Percentiles rank a stretch among this genome's conserved stretches.
phyloP scores from a whole-genome alignment of 1,284 basidiomycete genomes.

The Pyrrhoderma lamaoense region DNA sequence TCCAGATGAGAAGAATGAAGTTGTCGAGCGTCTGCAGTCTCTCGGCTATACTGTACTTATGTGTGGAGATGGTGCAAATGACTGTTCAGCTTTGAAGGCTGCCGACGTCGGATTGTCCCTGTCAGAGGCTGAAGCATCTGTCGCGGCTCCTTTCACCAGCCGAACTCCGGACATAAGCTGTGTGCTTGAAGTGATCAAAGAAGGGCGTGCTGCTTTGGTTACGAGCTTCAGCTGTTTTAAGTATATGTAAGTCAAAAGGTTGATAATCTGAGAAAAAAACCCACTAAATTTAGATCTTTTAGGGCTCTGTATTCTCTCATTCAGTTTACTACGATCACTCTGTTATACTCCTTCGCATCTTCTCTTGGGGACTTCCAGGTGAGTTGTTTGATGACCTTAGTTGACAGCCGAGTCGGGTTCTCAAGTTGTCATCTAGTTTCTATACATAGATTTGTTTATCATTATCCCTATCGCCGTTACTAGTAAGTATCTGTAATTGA shows the following conservation, averaged over 20 bases:
- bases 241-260: slow-evolving; percentile 70
- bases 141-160: slow-evolving; percentile 98
- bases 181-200: slow-evolving; percentile 93
- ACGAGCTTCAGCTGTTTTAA: slow-evolving; percentile 99
- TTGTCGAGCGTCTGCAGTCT: slow-evolving; percentile 89
- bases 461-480: slow-evolving; percentile 95
- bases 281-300: slow-evolving; percentile 16
- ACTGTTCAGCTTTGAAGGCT: slow-evolving; percentile 97
- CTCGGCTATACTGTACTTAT: slow-evolving; percentile 96
- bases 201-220: slow-evolving; percentile 91
- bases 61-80: slow-evolving; percentile 99
- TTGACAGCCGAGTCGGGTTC: not conserved
- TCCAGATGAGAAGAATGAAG: slow-evolving; percentile 98
- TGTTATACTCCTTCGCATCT: slow-evolving; percentile 94
- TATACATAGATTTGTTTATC: slow-evolving; percentile 97
- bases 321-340: slow-evolving; percentile 83
- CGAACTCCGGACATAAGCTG: slow-evolving; percentile 93
- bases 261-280: slow-evolving; percentile 1
- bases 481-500: slow-evolving; percentile 47
- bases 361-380: slow-evolving; percentile 96
- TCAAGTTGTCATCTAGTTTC: slow-evolving; percentile 49
- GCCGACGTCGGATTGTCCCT: slow-evolving; percentile 97
- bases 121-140: slow-evolving; percentile 96
- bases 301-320: slow-evolving; percentile 90
- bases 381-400: slow-evolving; percentile 20